These are phyloP conservation scores for Lipomyces oligophaga DNA, from an alignment of 805 yeast species.

Conservation along the genomic window DNA sequence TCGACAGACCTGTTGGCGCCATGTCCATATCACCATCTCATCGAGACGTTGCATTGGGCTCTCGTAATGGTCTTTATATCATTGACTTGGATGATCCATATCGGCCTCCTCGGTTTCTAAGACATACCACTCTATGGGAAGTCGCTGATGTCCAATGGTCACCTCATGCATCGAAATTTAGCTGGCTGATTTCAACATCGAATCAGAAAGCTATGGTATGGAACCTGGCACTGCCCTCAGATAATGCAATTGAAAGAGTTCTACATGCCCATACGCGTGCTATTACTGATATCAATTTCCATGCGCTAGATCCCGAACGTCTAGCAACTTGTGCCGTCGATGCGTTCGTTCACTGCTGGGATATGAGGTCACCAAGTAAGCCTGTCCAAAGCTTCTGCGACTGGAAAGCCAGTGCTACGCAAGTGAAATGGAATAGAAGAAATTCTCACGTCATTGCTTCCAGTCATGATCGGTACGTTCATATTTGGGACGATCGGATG, in stretches of 20 bases:
- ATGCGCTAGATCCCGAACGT: constrained; percentile 77
- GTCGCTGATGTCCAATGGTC: constrained; percentile 99
- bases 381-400: constrained; percentile 83
- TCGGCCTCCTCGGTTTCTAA: constrained; percentile 90
- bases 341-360: constrained; percentile 86
- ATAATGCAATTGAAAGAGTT: constrained; percentile 77
- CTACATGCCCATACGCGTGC: constrained; percentile 90
- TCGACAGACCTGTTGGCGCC: constrained; percentile 89
- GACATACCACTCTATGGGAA: constrained; percentile 92
- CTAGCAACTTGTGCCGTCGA: constrained; percentile 93
- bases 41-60: constrained; percentile 89
- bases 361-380: constrained; percentile 65
- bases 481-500: constrained; percentile 84
- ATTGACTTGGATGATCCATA: constrained; percentile 96
- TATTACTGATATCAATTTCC: constrained; percentile 92
- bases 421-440: constrained; percentile 85
- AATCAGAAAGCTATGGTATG: constrained; percentile 94
- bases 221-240: constrained; percentile 73
- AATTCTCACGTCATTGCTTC: constrained; percentile 78
- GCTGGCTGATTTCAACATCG: constrained; percentile 90
- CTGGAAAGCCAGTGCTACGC: constrained; percentile 92
- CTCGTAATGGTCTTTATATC: constrained; percentile 75
- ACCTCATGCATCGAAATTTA: constrained; percentile 77
- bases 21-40: constrained; percentile 56
- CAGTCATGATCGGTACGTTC: constrained; percentile 74